Evolutionary conservation across 306 rosid species (phyloP).

Genomic region (Ochetophila trinervis): DNA sequence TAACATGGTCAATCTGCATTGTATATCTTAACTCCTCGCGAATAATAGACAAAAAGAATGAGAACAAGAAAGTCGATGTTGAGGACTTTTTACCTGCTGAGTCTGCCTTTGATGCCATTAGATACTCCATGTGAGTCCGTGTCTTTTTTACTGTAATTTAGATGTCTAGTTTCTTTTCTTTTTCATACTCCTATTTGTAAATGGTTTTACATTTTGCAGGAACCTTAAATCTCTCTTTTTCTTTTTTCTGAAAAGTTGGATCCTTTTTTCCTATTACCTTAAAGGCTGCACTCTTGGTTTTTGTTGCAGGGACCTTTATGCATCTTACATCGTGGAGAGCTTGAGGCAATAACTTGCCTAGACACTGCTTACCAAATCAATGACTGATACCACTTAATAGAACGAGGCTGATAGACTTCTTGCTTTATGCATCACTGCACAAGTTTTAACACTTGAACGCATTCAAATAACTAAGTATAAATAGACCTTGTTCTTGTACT

Average conservation of each 20-base stretch:
- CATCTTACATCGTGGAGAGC: constrained; percentile 87
- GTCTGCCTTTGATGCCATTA: constrained; percentile 74
- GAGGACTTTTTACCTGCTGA: constrained; percentile 90
- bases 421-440: constrained; percentile 13
- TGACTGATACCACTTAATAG: constrained; percentile 1
- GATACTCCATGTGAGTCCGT: constrained; percentile 76
- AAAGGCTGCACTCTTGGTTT: background rate
- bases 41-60: constrained; percentile 87
- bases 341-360: constrained; percentile 65
- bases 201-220: background rate
- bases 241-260: constrained; percentile 1
- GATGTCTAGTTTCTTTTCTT: background rate
- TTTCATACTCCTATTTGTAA: background rate
- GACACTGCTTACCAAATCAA: constrained; percentile 22
- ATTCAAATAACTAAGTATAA: background rate
- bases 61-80: constrained; percentile 90
- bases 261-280: constrained; percentile 12
- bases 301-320: constrained; percentile 83
- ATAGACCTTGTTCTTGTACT: constrained; percentile 1
- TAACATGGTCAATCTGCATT: constrained; percentile 10
- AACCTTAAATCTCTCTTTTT: background rate
- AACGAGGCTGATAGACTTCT: constrained; percentile 24
- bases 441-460: background rate
- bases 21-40: constrained; percentile 39
- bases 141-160: background rate